Evolutionary conservation across 768 basidiomycete genomes (phyloP).

Genomic region (Boletellus ananas): DNA sequence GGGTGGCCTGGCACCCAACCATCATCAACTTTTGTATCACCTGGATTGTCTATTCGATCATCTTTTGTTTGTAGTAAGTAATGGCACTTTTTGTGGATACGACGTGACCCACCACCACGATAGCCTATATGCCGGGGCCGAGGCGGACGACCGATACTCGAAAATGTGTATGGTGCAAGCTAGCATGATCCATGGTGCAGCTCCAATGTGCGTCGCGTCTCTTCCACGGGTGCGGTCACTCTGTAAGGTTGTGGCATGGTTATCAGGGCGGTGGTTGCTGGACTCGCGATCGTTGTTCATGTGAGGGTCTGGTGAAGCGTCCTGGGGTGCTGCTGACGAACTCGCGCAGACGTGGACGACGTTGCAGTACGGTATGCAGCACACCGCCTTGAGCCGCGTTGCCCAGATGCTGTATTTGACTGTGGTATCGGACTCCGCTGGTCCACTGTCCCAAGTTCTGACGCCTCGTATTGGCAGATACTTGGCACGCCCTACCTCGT

Average conservation of each 20-base stretch:
- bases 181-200: constrained; percentile 47
- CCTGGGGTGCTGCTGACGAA: constrained; percentile 1
- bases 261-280: constrained; percentile 40
- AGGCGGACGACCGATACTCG: constrained; percentile 22
- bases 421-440: constrained; percentile 15
- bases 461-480: constrained; percentile 29
- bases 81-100: neutral
- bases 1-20: constrained; percentile 44
- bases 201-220: constrained; percentile 45
- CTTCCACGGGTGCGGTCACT: neutral
- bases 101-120: constrained; percentile 7
- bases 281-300: constrained; percentile 40
- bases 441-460: constrained; percentile 3
- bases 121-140: constrained; percentile 34
- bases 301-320: constrained; percentile 20
- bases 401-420: constrained; percentile 24
- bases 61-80: constrained; percentile 49
- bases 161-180: constrained; percentile 48
- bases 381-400: constrained; percentile 14
- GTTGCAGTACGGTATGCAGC: constrained; percentile 23
- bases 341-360: constrained; percentile 36
- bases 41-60: constrained; percentile 53
- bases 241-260: constrained; percentile 1
- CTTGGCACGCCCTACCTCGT: constrained; percentile 38
- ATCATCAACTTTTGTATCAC: constrained; percentile 57